Conservation (phyloP, 2,329 filamentous ascomycete species). For the Cyphellophora europaea region DNA sequence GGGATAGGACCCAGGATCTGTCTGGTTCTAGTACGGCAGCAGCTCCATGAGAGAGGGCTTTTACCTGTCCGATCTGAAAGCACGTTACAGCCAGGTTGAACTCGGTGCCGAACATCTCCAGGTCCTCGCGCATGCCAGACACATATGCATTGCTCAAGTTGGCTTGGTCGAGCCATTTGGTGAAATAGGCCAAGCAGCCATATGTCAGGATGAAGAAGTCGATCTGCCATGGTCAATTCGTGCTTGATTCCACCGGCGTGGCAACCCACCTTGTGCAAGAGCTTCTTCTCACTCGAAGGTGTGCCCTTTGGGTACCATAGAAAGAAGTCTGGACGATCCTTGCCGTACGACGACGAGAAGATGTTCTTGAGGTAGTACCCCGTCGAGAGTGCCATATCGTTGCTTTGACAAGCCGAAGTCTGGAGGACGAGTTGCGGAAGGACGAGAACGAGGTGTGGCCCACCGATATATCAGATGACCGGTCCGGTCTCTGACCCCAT, state of each 20-base stretch:
- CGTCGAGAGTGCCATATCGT: not conserved
- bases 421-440: no score
- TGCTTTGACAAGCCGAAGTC: no score
- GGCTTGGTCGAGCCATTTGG: slow-evolving; percentile 37
- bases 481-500: no score
- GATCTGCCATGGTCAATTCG: no score
- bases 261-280: slow-evolving; percentile 40
- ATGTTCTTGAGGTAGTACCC: slow-evolving; percentile 7
- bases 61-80: slow-evolving; percentile 8
- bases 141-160: slow-evolving; percentile 41
- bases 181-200: slow-evolving; percentile 38
- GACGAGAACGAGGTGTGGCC: no score
- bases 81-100: slow-evolving; percentile 20
- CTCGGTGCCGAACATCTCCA: slow-evolving; percentile 23
- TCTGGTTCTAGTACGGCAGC: no score
- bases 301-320: slow-evolving; percentile 21
- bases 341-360: slow-evolving; percentile 23
- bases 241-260: no score
- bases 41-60: no score
- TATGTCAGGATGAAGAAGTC: slow-evolving; percentile 39
- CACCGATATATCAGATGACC: no score
- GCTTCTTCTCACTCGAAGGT: slow-evolving; percentile 25
- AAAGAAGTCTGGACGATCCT: slow-evolving; percentile 18
- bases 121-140: slow-evolving; percentile 25
- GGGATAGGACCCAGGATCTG: slow-evolving; percentile 20